Base-by-base conservation (phyloP, 495 filamentous ascomycete species). In the Aspergillus taichungensis region DNA sequence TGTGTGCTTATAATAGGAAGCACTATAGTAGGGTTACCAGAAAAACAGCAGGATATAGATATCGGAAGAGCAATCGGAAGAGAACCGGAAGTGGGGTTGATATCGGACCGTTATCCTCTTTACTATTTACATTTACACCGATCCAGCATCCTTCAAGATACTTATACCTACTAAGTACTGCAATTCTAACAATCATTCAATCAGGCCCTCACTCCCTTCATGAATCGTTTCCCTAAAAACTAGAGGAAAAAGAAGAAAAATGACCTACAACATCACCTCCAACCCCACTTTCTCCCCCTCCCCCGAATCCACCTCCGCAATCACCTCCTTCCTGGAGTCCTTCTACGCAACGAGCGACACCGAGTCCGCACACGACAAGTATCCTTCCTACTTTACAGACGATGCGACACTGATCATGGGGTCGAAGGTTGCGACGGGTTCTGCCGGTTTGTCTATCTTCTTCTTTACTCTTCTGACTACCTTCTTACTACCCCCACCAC, bases 301-400 rank as follows among this genome's bases (percentile, higher is more conserved):
- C 9, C 61, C 50, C 37, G 62, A 24, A 24, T 24, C 18, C 18
- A 24, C 47, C 38, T 37, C 57, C 6, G 60, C 59, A 28, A 62
- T 75, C 42, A 52, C 63, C 42, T 37, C 55, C 14, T 81, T 76
- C 61, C 72, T 80, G 60, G 64, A 76, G 54, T 54, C 67, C 34
- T 82, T 84, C 65, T 84, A 82, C 54, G 53, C 58, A 24, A 71
- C 65, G 10, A 78, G 75, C 40, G 80, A 83, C 53, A 76, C 67
- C 9, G 74, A 78, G 28, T 65, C 68, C 35, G 57, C 63, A 5
- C 76, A 82, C 53, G 75, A 78, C 18, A 60, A 66, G 53, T 83
- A 82, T 53, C 72, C 73, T 12, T 50, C 66, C 14, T 64, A 42
- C 34, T 84, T 81, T 55, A 79, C 79, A 0, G 43, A 59, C 0